A percentile compares a stretch with the other conserved stretches of the same genome.
These are phyloP conservation scores for Barnettozyma hawaiiensis DNA, from an alignment of 1,139 yeast genomes.

Conservation along the genomic window DNA sequence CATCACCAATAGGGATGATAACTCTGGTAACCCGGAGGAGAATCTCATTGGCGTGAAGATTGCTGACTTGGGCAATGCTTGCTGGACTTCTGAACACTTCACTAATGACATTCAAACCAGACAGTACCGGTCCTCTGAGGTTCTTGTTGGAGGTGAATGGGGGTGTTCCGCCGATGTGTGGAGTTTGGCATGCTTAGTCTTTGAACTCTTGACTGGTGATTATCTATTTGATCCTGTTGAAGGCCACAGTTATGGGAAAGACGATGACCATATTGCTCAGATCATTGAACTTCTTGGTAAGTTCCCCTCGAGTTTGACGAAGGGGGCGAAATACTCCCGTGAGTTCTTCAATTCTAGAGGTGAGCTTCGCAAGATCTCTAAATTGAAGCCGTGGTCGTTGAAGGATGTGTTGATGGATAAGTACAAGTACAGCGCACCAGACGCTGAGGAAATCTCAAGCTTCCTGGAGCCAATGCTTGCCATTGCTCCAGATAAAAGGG, in stretches of 20 bases:
- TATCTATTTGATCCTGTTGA: conserved; percentile 61
- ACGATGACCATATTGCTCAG: conserved; percentile 74
- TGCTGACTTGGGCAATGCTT: conserved; percentile 74
- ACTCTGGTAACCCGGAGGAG: conserved; percentile 10
- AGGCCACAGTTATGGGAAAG: conserved; percentile 48
- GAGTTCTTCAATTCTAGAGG: conserved; percentile 51
- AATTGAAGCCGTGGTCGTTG: conserved; percentile 62
- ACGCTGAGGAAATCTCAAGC: conserved; percentile 51
- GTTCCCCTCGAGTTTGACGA: conserved; percentile 45
- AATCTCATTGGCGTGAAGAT: conserved; percentile 48
- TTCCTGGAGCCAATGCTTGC: conserved; percentile 63
- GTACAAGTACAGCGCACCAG: conserved; percentile 45
- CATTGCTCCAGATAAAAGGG: conserved; percentile 60
- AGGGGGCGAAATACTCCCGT: conserved; percentile 46
- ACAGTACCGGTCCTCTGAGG: conserved; percentile 72
- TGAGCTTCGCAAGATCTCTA: conserved; percentile 50
- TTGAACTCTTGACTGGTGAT: conserved; percentile 72
- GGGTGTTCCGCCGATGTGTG: conserved; percentile 73
- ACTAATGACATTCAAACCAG: conserved; percentile 73
- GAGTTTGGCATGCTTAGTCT: conserved; percentile 67
- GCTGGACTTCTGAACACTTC: conserved; percentile 60
- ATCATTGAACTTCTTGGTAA: conserved; percentile 60
- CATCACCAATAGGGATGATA: conserved; percentile 5
- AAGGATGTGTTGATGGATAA: conserved; percentile 55
- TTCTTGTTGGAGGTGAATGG: conserved; percentile 56